phyloP scores from a whole-genome alignment of 768 basidiomycete species.

The Ramaria sp. region DNA sequence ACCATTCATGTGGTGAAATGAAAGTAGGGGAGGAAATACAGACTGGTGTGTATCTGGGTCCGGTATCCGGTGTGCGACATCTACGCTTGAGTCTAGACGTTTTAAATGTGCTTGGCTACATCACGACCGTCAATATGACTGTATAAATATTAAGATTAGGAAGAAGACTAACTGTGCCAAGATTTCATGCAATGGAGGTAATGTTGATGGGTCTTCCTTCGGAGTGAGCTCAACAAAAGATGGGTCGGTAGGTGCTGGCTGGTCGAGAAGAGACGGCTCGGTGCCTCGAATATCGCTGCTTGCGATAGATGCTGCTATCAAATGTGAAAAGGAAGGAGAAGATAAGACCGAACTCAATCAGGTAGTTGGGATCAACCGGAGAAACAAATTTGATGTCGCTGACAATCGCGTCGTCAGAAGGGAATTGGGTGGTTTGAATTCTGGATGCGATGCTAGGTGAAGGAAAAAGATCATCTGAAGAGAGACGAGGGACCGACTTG shows the following conservation, averaged over 20 bases:
- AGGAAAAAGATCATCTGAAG: slow-evolving; percentile 4
- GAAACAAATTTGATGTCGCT: slow-evolving; percentile 2
- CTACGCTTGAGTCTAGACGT: not conserved
- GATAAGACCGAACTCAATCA: slow-evolving; percentile 1
- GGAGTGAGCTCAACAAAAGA: slow-evolving; percentile 1
- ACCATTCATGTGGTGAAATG: not conserved
- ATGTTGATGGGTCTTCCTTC: not conserved
- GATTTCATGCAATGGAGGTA: slow-evolving; percentile 3
- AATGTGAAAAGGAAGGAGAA: not conserved
- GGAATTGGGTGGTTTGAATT: slow-evolving; percentile 1
- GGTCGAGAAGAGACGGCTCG: slow-evolving; percentile 1
- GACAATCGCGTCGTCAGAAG: not conserved
- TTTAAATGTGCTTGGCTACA: not conserved
- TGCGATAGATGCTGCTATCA: not conserved
- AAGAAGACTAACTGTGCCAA: not conserved
- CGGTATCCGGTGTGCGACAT: not conserved
- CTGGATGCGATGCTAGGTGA: slow-evolving; percentile 9
- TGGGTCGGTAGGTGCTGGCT: slow-evolving; percentile 1
- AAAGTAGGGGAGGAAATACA: not conserved
- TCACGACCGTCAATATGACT: not conserved
- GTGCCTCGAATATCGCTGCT: not conserved
- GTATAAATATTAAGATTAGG: not conserved
- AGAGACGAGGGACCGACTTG: slow-evolving; percentile 8
- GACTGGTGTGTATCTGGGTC: not conserved
- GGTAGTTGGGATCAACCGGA: slow-evolving; percentile 4